Percentiles rank a stretch among this genome's conserved stretches.
Evolutionary conservation across 352 stramenopile genomes (phyloP).

Genomic region (Phytophthora sansomeana): DNA sequence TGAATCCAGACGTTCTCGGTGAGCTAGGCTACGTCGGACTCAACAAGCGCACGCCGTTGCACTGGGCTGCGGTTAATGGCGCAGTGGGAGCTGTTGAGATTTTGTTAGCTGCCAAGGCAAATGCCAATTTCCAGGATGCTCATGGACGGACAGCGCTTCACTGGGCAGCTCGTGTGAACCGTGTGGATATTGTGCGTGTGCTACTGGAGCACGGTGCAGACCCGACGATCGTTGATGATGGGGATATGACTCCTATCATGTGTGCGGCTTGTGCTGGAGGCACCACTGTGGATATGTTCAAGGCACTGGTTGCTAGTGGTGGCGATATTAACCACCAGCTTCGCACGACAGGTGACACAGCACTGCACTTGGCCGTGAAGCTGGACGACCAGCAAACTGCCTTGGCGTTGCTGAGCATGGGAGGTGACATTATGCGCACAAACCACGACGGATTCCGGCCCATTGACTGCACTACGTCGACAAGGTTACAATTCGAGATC

Average conservation of each 20-base stretch:
- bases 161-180: constrained; percentile 82
- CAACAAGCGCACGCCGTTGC: constrained; percentile 81
- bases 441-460: constrained; percentile 74
- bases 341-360: constrained; percentile 69
- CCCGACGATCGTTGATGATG: constrained; percentile 75
- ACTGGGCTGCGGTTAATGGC: constrained; percentile 83
- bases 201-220: constrained; percentile 64
- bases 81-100: constrained; percentile 64
- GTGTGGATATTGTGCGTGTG: constrained; percentile 66
- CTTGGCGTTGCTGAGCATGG: constrained; percentile 70
- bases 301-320: constrained; percentile 60
- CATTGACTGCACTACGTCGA: constrained; percentile 83
- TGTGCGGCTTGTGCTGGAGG: constrained; percentile 78
- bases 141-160: constrained; percentile 74
- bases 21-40: constrained; percentile 84
- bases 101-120: constrained; percentile 62
- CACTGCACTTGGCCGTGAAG: constrained; percentile 75
- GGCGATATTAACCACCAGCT: constrained; percentile 84
- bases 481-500: constrained; percentile 79
- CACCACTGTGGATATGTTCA: constrained; percentile 77
- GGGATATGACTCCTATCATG: constrained; percentile 81
- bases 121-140: constrained; percentile 75
- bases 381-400: constrained; percentile 72
- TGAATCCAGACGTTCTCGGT: constrained; percentile 79
- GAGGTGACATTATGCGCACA: constrained; percentile 77